Evolutionary conservation across 306 rosid genomes (phyloP), one percentile per base, ranked within the genome.

Genomic region (Lathyrus oleraceus): DNA sequence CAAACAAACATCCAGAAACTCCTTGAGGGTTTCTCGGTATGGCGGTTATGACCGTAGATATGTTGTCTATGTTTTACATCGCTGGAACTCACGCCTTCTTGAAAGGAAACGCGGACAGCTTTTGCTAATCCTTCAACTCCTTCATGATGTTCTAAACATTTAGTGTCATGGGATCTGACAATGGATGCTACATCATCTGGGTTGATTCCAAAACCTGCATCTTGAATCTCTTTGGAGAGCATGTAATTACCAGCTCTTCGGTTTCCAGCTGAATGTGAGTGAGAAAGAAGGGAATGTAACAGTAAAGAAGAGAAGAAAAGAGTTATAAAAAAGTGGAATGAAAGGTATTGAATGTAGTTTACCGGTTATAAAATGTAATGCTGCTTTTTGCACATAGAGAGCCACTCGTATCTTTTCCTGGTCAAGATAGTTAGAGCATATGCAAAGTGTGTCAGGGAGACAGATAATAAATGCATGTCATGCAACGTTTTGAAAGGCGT

Each of bases 1-100:
- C 98, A 94, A 19, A 94, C 87, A 17, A 79, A 94, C 96, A 83
- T 76, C 94, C 91, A 85, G 30, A 94, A 85, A 40, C 87, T 87
- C 78, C 89, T 91, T 2, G 88, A 56, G 39, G 96, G 89, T 71
- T 83, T 91, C 85, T 91, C 97, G 0, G 77, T 68, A 19, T 27
- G 79, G 5, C 70, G 77, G 76, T 89, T 94, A 39, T 57, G 53
- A 19, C 95, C 96, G 36, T 67, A 94, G 49, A 82, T 58, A 0
- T 81, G 52, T 59, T 87, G 88, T 78, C 98, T 85, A 5, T 52
- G 69, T 16, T 82, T 15, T 43, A 87, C 76, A 54, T 83, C 86
- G 1, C 56, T 57, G 8, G 90, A 81, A 67, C 23, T 63, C 48
- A 84, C 67, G 3, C 97, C 97, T 3, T 80, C 81, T 65, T 83